Percentiles rank a stretch among this genome's conserved stretches.
Conservation (phyloP, 768 basidiomycete species). For the Auriscalpium vulgare region DNA sequence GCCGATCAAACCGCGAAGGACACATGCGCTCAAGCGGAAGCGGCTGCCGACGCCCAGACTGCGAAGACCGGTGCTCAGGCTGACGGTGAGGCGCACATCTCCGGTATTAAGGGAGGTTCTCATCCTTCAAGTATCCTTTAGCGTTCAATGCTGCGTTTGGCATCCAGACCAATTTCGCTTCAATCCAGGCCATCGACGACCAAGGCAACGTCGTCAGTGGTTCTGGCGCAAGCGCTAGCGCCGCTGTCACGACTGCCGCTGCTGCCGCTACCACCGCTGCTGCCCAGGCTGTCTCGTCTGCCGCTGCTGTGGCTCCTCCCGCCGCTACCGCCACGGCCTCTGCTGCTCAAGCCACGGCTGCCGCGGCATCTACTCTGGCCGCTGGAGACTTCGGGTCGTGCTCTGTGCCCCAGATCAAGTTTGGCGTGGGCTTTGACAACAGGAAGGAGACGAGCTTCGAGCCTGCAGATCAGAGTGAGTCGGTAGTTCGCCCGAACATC, state of each 20-base stretch:
- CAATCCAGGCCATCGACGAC: conserved; percentile 34
- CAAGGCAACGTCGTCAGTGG: conserved; percentile 27
- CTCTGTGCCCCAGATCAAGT: conserved; percentile 47
- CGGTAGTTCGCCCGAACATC: background rate
- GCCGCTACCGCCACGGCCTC: background rate
- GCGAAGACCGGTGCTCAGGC: conserved; percentile 25
- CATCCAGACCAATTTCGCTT: conserved; percentile 42
- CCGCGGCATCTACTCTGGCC: background rate
- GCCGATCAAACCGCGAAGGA: conserved; percentile 40
- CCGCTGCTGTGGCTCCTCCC: background rate
- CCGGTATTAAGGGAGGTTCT: too few species aligned
- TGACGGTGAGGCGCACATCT: background rate
- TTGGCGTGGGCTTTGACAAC: conserved; percentile 44
- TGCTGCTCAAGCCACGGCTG: background rate
- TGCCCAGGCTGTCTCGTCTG: conserved; percentile 3
- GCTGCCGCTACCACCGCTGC: conserved; percentile 12
- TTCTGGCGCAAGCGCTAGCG: conserved; percentile 17
- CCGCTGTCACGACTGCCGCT: conserved; percentile 10
- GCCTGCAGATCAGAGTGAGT: conserved; percentile 35
- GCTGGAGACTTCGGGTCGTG: conserved; percentile 35
- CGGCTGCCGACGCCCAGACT: conserved; percentile 35
- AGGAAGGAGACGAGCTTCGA: conserved; percentile 47
- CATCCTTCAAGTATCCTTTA: background rate
- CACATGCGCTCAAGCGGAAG: conserved; percentile 31
- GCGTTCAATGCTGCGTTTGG: conserved; percentile 53